A percentile compares a stretch with the other conserved stretches of the same genome.
These are phyloP conservation scores for Vickermania ingenoplastis DNA, from an alignment of 208 protist species.

Conservation along the genomic window DNA sequence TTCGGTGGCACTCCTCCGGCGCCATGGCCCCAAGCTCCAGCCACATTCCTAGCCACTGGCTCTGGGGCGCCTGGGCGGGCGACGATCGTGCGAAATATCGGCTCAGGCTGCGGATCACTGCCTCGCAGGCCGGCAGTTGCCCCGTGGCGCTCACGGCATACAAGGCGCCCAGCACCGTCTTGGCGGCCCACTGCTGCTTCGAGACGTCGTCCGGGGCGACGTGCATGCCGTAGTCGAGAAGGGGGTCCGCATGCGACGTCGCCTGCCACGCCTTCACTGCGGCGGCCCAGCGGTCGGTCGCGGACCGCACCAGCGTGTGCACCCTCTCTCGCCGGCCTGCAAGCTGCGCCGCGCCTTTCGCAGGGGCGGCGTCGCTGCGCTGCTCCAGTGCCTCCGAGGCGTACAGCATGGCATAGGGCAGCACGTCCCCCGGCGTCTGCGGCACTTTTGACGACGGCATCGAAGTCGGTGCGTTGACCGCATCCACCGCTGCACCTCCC, in stretches of 20 bases:
- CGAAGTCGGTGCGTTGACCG: not conserved
- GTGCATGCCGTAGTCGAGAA: not conserved
- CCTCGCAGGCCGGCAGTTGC: not conserved
- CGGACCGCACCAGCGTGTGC: not conserved
- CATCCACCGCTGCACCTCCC: too few species aligned
- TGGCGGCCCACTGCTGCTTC: constrained; percentile 1
- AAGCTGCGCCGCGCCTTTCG: not conserved
- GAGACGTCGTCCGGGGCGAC: not conserved
- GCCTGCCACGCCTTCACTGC: not conserved
- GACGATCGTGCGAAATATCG: not conserved
- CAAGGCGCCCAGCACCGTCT: not conserved
- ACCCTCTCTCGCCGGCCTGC: not conserved
- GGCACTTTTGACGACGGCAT: not conserved
- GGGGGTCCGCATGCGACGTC: not conserved
- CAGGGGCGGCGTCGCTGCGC: not conserved
- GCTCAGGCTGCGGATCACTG: not conserved
- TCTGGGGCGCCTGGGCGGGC: not conserved
- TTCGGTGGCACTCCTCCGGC: not conserved
- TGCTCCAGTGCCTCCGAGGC: not conserved
- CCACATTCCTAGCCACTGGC: not conserved
- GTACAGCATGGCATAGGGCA: constrained; percentile 17
- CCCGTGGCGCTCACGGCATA: not conserved
- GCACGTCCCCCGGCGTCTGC: constrained; percentile 14
- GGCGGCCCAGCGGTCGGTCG: not conserved
- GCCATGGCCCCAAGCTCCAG: not conserved